These are phyloP conservation scores for Yamadazyma nakazawae DNA, from an alignment of 805 yeast genomes.

Conservation along the genomic window DNA sequence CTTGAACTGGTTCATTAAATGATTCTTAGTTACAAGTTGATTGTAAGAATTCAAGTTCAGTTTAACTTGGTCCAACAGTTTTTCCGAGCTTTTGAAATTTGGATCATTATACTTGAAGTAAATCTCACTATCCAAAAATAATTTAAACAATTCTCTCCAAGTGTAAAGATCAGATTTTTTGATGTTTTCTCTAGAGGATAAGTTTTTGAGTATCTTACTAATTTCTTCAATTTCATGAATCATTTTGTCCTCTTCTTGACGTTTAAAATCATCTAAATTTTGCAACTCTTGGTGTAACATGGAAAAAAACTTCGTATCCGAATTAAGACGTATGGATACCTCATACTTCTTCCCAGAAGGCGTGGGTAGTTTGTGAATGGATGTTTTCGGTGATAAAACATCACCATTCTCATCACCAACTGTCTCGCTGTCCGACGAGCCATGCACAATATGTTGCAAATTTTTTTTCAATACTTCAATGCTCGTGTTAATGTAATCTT, in stretches of 20 bases:
- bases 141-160: conserved; percentile 68
- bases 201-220: conserved; percentile 35
- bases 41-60: conserved; percentile 41
- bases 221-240: conserved; percentile 41
- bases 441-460: conserved; percentile 12
- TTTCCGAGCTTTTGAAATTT: conserved; percentile 37
- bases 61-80: conserved; percentile 45
- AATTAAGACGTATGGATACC: conserved; percentile 43
- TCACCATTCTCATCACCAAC: background rate
- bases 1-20: conserved; percentile 40
- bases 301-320: conserved; percentile 59
- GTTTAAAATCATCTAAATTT: conserved; percentile 43
- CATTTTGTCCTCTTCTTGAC: conserved; percentile 42
- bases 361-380: background rate
- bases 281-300: conserved; percentile 54
- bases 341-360: conserved; percentile 23
- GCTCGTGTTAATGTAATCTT: conserved; percentile 27
- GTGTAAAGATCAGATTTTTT: conserved; percentile 54
- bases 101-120: conserved; percentile 54
- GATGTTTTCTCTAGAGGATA: conserved; percentile 29
- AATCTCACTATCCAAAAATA: conserved; percentile 64
- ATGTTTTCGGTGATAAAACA: conserved; percentile 7
- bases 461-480: conserved; percentile 10
- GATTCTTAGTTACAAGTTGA: conserved; percentile 34
- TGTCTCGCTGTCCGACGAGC: conserved; percentile 6